Percentiles rank a stretch among this genome's conserved stretches.
phyloP scores from a whole-genome alignment of 176 grass and related monocot genomes.

The Thinopyrum elongatum region DNA sequence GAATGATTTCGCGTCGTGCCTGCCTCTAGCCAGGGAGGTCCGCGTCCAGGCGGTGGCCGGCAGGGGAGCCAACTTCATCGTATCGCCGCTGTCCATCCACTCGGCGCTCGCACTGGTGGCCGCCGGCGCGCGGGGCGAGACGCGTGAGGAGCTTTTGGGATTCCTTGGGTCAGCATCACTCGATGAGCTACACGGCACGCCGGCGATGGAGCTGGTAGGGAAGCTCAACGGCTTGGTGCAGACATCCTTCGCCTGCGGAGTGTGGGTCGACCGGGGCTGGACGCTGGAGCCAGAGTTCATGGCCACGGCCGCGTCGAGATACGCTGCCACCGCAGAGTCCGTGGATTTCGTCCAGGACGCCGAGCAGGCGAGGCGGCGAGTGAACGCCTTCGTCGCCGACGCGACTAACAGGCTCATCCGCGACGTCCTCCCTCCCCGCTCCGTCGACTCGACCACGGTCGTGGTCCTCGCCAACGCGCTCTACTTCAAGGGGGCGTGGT shows the following conservation, averaged over 20 bases:
- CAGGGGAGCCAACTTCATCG: background rate
- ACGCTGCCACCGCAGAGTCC: background rate
- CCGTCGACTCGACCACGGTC: background rate
- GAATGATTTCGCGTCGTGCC: background rate
- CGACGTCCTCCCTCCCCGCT: background rate
- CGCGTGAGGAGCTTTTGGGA: background rate
- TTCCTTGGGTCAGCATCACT: background rate
- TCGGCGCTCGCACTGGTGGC: background rate
- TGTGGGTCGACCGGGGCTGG: background rate
- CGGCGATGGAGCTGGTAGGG: background rate
- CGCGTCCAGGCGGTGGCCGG: background rate
- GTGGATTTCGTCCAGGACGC: background rate
- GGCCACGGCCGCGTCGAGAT: background rate
- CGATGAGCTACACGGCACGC: background rate
- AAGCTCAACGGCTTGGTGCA: background rate
- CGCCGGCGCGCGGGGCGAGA: background rate
- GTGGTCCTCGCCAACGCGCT: background rate
- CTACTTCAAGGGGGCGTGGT: constrained; percentile 2
- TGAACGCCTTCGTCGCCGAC: background rate
- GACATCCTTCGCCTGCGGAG: background rate
- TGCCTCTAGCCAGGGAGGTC: background rate
- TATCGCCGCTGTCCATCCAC: background rate
- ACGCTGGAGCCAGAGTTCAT: background rate
- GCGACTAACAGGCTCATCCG: background rate
- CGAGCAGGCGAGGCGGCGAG: background rate